Conservation (phyloP, 257 asterid species). For the Prunella vulgaris region DNA sequence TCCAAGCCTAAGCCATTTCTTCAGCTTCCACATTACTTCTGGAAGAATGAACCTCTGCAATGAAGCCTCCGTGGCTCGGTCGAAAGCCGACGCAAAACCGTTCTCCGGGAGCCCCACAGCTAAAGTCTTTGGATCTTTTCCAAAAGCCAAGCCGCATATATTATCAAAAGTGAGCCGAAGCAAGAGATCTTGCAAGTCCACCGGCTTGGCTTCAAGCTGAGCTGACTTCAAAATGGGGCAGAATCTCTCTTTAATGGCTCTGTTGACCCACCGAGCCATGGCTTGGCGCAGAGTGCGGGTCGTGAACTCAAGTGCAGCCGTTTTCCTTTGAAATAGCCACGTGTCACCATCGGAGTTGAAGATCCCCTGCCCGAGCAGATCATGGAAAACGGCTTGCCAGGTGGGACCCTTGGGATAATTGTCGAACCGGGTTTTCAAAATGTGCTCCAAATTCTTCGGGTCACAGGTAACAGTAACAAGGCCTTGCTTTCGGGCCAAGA, state of each 20-base stretch:
- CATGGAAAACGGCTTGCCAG: slow-evolving; percentile 94
- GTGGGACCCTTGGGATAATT: slow-evolving; percentile 95
- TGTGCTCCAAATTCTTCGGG: slow-evolving; percentile 88
- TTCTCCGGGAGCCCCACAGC: slow-evolving; percentile 64
- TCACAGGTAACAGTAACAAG: slow-evolving; percentile 87
- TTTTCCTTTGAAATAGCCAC: slow-evolving; percentile 84
- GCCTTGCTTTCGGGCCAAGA: slow-evolving; percentile 86
- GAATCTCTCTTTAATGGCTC: slow-evolving; percentile 66
- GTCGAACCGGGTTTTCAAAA: slow-evolving; percentile 77
- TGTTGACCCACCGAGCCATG: slow-evolving; percentile 90
- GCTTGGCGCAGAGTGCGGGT: slow-evolving; percentile 83
- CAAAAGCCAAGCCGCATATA: slow-evolving; percentile 89
- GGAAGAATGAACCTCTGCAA: slow-evolving; percentile 78
- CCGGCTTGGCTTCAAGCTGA: slow-evolving; percentile 45
- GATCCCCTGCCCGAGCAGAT: slow-evolving; percentile 80
- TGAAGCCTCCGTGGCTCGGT: slow-evolving; percentile 87
- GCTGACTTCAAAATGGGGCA: slow-evolving; percentile 64
- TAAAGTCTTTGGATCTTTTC: slow-evolving; percentile 79
- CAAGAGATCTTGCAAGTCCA: slow-evolving; percentile 80
- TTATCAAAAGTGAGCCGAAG: slow-evolving; percentile 89
- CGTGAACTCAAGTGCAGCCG: slow-evolving; percentile 90
- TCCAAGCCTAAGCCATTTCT: slow-evolving; percentile 85
- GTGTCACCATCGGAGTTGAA: slow-evolving; percentile 93
- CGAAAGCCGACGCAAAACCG: slow-evolving; percentile 75
- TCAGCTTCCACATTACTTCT: slow-evolving; percentile 75